phyloP scores from a whole-genome alignment of 2,329 filamentous ascomycete species.

The Gyromitra esculenta region DNA sequence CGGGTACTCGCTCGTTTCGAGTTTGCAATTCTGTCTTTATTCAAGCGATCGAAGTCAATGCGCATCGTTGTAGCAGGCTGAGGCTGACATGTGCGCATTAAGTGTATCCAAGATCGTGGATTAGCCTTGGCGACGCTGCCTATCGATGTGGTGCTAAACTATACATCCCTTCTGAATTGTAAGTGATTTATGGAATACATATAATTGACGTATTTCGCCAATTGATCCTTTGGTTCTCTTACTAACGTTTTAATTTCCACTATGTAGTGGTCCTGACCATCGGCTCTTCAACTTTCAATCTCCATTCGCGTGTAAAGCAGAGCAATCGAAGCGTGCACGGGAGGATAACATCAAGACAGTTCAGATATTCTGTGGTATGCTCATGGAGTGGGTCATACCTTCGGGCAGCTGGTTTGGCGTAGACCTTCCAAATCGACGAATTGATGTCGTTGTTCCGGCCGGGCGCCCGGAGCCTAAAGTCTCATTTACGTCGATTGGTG shows the following conservation, averaged over 20 bases:
- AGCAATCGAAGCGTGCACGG: slow-evolving; percentile 43
- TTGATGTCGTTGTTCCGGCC: slow-evolving; percentile 44
- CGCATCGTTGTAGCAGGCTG: slow-evolving; percentile 26
- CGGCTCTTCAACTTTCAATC: slow-evolving; percentile 45
- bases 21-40: slow-evolving; percentile 29
- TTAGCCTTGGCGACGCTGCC: slow-evolving; percentile 49
- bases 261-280: slow-evolving; percentile 45
- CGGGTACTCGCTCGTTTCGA: slow-evolving; percentile 22
- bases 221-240: not conserved
- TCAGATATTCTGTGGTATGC: slow-evolving; percentile 50
- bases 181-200: slow-evolving; percentile 13
- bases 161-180: slow-evolving; percentile 52
- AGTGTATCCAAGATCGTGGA: slow-evolving; percentile 51
- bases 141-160: slow-evolving; percentile 49
- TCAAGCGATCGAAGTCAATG: slow-evolving; percentile 43
- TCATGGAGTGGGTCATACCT: slow-evolving; percentile 47
- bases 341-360: slow-evolving; percentile 44
- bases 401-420: slow-evolving; percentile 46
- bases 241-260: slow-evolving; percentile 8
- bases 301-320: slow-evolving; percentile 38
- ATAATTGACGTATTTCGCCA: too few species aligned
- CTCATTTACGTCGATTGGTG: slow-evolving; percentile 47
- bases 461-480: slow-evolving; percentile 45
- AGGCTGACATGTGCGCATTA: slow-evolving; percentile 52
- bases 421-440: slow-evolving; percentile 41